A percentile compares a stretch with the other conserved stretches of the same genome.
phyloP scores from a whole-genome alignment of 495 filamentous ascomycete genomes.

The Aspergillus wentii region DNA sequence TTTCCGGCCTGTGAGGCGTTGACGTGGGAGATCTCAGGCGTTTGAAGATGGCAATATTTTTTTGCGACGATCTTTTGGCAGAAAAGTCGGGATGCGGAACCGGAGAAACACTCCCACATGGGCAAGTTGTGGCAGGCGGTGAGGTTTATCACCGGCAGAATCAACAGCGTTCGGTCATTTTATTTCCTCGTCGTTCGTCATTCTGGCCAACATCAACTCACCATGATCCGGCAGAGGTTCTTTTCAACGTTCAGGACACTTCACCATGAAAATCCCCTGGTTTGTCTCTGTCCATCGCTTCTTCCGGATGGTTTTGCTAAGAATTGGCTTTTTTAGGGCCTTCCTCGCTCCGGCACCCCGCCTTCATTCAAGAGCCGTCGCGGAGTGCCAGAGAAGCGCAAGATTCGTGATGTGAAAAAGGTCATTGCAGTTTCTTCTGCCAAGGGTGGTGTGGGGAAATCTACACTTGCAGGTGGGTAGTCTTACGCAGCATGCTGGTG shows the following conservation, averaged over 20 bases:
- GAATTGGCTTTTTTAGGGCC: conserved; percentile 49
- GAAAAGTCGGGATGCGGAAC: conserved; percentile 22
- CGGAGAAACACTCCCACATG: conserved; percentile 9
- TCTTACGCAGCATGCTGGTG: background rate
- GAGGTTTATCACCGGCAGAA: conserved; percentile 22
- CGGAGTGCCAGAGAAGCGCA: conserved; percentile 74
- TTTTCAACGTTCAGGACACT: conserved; percentile 62
- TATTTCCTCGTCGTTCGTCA: conserved; percentile 1
- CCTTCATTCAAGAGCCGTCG: conserved; percentile 72
- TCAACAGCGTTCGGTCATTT: background rate
- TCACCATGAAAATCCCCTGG: conserved; percentile 90
- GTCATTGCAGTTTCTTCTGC: conserved; percentile 90
- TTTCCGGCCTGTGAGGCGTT: no score
- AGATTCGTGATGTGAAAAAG: conserved; percentile 76
- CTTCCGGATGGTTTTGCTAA: background rate
- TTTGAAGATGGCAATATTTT: no score
- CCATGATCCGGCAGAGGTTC: conserved; percentile 23
- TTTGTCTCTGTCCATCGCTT: conserved; percentile 30
- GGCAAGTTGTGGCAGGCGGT: conserved; percentile 18
- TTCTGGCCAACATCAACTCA: background rate
- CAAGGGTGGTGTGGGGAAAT: conserved; percentile 96
- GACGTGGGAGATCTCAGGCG: no score
- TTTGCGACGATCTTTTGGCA: conserved; percentile 16
- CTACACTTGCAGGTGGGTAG: conserved; percentile 71
- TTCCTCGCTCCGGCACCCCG: conserved; percentile 71